Conservation (phyloP, 2,329 filamentous ascomycete genomes). For the Monilinia laxa region DNA sequence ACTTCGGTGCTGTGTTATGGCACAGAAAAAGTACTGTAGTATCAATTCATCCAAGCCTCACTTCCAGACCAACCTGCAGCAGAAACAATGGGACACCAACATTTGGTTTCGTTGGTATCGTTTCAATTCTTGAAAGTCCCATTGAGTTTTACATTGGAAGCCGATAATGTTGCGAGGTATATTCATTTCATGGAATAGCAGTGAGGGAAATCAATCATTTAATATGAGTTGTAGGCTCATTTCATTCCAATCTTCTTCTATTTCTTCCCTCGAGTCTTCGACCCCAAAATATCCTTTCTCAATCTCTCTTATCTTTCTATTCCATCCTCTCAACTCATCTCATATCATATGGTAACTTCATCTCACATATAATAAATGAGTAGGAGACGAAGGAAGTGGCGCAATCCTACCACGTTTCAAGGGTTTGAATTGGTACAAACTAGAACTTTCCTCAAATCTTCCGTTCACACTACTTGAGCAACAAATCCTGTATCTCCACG, state of each 20-base stretch:
- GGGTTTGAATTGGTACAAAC: neutral
- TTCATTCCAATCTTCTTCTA: neutral
- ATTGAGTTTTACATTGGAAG: neutral
- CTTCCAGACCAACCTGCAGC: neutral
- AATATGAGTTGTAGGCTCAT: neutral
- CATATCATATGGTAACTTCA: neutral
- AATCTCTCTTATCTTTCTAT: neutral
- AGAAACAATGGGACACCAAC: neutral
- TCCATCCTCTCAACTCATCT: neutral
- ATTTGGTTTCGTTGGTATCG: neutral
- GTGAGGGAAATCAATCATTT: neutral
- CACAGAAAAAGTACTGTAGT: neutral
- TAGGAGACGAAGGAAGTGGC: conserved; percentile 22
- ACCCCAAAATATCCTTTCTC: neutral
- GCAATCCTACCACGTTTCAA: conserved; percentile 22
- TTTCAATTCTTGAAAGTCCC: neutral
- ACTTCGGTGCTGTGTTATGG: neutral
- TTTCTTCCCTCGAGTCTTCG: conserved; percentile 4
- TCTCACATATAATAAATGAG: conserved; percentile 18
- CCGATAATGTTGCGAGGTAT: neutral
- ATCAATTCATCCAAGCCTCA: conserved; percentile 1
- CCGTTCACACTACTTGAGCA: neutral
- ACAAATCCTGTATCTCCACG: neutral
- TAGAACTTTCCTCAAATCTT: conserved; percentile 6
- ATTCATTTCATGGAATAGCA: neutral